A percentile compares a stretch with the other conserved stretches of the same genome.
Conservation (phyloP, 2,329 filamentous ascomycete genomes). For the Thyridium curvatum region DNA sequence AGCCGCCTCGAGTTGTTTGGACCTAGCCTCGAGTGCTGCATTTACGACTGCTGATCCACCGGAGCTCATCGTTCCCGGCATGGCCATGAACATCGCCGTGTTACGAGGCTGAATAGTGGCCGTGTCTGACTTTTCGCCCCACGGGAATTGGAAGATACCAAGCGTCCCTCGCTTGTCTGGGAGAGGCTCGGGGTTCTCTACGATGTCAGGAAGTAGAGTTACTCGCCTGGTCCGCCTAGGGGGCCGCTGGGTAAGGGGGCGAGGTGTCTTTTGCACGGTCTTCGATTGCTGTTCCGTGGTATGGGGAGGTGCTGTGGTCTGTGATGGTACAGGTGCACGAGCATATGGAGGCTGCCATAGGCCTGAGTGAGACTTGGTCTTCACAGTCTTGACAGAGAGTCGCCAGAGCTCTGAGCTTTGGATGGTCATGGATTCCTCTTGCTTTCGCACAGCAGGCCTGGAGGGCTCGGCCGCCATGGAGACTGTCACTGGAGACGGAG, state of each 20-base stretch:
- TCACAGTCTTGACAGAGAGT: conserved; percentile 14
- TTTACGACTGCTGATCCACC: conserved; percentile 22
- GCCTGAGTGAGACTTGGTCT: conserved; percentile 9
- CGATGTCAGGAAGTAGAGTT: conserved; percentile 56
- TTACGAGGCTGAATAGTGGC: conserved; percentile 32
- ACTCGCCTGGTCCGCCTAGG: conserved; percentile 48
- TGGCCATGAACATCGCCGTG: conserved; percentile 31
- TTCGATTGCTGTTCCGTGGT: too few species aligned
- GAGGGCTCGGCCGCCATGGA: too few species aligned
- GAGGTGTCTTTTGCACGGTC: conserved; percentile 18
- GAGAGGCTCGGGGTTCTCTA: conserved; percentile 55
- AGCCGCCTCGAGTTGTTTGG: conserved; percentile 27
- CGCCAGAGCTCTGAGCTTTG: conserved; percentile 32
- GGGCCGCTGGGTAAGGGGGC: conserved; percentile 45
- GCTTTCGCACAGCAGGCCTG: conserved; percentile 24
- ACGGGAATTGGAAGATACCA: conserved; percentile 61
- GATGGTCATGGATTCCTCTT: conserved; percentile 23
- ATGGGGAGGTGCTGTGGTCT: conserved; percentile 1
- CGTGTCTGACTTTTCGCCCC: conserved; percentile 57
- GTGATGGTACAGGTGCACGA: conserved; percentile 13
- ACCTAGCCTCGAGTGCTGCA: conserved; percentile 22
- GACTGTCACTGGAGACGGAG: too few species aligned
- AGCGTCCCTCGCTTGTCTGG: conserved; percentile 52
- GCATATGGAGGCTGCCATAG: conserved; percentile 25
- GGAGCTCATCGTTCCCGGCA: conserved; percentile 45